A percentile compares a stretch with the other conserved stretches of the same genome.
phyloP scores from a whole-genome alignment of 169 alveolate species.

The Plasmodium coatneyi region DNA sequence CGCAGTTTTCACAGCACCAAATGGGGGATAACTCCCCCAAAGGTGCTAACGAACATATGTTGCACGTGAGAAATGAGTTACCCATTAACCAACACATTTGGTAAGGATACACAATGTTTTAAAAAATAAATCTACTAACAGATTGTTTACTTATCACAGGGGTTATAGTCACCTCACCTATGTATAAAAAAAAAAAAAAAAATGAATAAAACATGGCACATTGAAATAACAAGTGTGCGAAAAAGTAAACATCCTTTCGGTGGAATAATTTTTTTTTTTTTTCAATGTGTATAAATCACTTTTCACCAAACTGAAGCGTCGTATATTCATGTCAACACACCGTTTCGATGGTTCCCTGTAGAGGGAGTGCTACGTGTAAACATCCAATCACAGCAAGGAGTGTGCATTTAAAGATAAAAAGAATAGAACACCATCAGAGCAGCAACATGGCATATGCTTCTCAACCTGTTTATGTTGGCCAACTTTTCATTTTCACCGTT shows the following conservation, averaged over 20 bases:
- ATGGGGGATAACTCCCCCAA: neutral
- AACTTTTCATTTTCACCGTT: neutral
- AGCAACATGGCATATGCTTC: neutral
- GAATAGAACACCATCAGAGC: neutral
- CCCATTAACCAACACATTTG: neutral
- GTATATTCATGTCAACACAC: neutral
- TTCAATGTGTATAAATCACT: neutral
- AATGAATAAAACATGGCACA: neutral
- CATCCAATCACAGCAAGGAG: neutral
- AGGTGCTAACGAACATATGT: neutral
- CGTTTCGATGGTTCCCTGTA: neutral
- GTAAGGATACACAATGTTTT: neutral
- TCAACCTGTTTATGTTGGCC: neutral
- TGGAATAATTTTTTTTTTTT: constrained; percentile 2
- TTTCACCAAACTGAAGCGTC: neutral
- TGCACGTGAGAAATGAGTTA: neutral
- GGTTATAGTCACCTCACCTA: neutral
- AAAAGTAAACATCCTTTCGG: neutral
- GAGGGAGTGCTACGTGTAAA: neutral
- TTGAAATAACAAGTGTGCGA: neutral
- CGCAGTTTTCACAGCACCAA: neutral
- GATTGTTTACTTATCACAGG: neutral
- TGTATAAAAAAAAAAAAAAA: neutral
- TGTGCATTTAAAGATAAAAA: neutral
- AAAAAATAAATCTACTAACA: neutral